Percentiles rank a stretch among this genome's conserved stretches.
phyloP scores from a whole-genome alignment of 192 early-diverging fungal genomes.

The Umbelopsis sp. region DNA sequence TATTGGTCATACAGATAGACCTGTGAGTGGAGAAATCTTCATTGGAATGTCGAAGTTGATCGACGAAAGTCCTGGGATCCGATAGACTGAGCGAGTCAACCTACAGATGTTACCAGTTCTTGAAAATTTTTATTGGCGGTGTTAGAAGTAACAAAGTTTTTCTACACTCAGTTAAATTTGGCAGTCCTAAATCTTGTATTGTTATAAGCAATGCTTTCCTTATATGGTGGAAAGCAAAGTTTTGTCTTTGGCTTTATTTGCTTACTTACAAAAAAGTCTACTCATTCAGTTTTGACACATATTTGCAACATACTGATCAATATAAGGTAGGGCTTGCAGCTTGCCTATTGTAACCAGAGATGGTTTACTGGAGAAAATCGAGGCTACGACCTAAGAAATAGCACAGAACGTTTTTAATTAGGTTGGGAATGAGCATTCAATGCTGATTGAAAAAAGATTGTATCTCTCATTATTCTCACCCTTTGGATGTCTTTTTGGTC shows the following conservation, averaged over 20 bases:
- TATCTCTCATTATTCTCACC: background rate
- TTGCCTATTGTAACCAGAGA: background rate
- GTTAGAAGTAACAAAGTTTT: background rate
- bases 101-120: background rate
- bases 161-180: background rate
- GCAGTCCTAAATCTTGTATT: too few relatives aligned
- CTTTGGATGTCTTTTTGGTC: background rate
- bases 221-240: too few relatives aligned
- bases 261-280: background rate
- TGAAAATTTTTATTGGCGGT: background rate
- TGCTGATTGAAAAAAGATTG: background rate
- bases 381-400: background rate
- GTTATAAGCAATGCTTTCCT: too few relatives aligned
- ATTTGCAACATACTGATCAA: background rate
- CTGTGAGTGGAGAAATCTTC: constrained; percentile 12
- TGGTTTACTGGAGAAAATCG: constrained; percentile 4
- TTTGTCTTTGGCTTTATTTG: background rate
- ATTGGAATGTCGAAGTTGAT: constrained; percentile 11
- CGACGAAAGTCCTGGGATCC: background rate
- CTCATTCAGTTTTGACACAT: background rate
- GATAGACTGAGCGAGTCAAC: background rate
- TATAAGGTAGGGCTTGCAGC: background rate
- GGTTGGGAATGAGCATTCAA: background rate
- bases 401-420: background rate
- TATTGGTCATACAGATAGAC: constrained; percentile 19